phyloP scores from a whole-genome alignment of 345 rosid genomes.

The Citrus reticulata region DNA sequence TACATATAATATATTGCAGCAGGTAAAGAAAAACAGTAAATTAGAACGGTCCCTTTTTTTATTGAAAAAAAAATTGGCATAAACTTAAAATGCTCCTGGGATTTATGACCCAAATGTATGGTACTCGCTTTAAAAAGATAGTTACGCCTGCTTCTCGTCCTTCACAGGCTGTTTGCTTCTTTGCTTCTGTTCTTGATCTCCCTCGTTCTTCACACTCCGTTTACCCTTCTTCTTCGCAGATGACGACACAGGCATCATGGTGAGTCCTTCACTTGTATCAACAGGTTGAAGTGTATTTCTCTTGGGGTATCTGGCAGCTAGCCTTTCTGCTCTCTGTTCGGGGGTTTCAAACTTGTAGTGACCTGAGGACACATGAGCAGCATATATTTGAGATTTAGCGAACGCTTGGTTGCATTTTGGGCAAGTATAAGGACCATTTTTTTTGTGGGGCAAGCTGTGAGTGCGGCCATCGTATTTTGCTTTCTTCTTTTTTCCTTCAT shows the following conservation, averaged over 20 bases:
- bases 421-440: neutral
- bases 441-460: neutral
- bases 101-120: neutral
- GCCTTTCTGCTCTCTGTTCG: neutral
- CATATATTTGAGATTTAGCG: neutral
- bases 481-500: neutral
- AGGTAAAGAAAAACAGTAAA: neutral
- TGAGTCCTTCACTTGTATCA: neutral
- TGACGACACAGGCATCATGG: neutral
- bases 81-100: neutral
- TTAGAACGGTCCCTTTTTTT: no score
- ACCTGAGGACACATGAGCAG: neutral
- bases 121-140: no score
- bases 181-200: no score
- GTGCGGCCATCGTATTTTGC: neutral
- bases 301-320: neutral
- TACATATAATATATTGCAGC: neutral
- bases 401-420: neutral
- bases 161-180: neutral
- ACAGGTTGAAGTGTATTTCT: neutral
- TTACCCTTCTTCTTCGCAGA: neutral
- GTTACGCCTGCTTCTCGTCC: neutral
- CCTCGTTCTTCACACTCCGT: no score
- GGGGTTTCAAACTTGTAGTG: neutral
- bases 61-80: neutral